These are phyloP conservation scores for Trichoderma citrinoviride DNA, from an alignment of 2,329 filamentous ascomycete species.

Conservation along the genomic window DNA sequence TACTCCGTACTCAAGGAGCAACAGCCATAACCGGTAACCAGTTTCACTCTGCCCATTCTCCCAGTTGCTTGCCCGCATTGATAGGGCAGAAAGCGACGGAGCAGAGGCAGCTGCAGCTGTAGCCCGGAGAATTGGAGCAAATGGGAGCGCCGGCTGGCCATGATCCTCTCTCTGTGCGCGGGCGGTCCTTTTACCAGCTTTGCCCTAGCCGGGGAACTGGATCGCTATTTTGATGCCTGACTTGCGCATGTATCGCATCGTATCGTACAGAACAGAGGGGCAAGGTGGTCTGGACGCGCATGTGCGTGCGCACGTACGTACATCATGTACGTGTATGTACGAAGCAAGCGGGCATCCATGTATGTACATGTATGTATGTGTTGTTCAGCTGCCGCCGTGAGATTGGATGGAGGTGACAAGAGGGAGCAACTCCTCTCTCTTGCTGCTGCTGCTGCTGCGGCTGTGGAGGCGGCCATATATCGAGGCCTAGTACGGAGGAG, in stretches of 20 bases:
- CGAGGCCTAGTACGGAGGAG: conserved; percentile 18
- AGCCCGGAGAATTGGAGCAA: conserved; percentile 17
- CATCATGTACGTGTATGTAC: conserved; percentile 17
- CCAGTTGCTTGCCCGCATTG: not conserved
- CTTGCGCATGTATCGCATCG: not conserved
- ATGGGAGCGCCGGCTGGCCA: conserved; percentile 10
- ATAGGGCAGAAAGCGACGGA: not conserved
- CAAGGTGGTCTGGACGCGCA: not conserved
- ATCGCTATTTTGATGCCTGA: conserved; percentile 20
- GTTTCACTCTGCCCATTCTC: not conserved
- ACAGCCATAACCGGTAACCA: not conserved
- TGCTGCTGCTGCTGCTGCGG: not conserved
- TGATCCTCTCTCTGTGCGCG: not conserved
- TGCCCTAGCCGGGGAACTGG: conserved; percentile 16
- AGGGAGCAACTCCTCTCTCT: not conserved
- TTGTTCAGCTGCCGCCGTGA: conserved; percentile 17
- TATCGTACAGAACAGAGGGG: not conserved
- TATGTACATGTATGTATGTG: conserved; percentile 20
- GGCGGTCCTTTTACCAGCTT: conserved; percentile 19
- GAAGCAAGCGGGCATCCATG: not conserved
- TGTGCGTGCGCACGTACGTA: not conserved
- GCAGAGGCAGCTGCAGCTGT: conserved; percentile 10
- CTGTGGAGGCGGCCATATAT: conserved; percentile 22
- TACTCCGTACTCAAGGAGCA: not conserved
- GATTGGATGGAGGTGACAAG: not conserved